Evolutionary conservation across 2,329 filamentous ascomycete species (phyloP), one percentile per base, ranked within the genome.

Genomic region (Diaporthe eres): DNA sequence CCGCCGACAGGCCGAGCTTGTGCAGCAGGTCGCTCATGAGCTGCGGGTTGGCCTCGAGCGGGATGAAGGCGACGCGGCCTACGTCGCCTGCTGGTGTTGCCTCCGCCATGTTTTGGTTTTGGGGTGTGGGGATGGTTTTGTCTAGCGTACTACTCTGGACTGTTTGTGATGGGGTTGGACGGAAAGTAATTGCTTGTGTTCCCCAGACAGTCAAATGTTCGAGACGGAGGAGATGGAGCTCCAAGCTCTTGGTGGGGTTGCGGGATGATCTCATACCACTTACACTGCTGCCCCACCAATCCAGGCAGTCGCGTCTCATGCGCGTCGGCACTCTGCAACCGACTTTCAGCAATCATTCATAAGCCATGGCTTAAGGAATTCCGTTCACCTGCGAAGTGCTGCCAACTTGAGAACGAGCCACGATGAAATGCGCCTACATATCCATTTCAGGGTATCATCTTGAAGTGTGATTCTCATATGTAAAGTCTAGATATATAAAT

Each of bases 11-110:
- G 78, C 96, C 96, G 37, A 98, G 94, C 79, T 92, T 92, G 86
- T 94, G 94, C 67, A 97, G 90, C 49, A 98, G 92, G 58, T 89
- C 86, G 72, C 92, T 96, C 92, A 98, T 97, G 44, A 98, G 92
- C 85, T 95, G 92, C 0, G 97, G 96, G 87, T 98, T 98, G 80
- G 91, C 91, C 81, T 93, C 91, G 82, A 91, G 89, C 31, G 89
- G 89, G 79, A 92, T 87, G 85, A 92, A 92, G 81, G 89, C 70
- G 61, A 77, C 61, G 44, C 42, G 71, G 55, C 74, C 74, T 2
- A 28, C n/a, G 61, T 72, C 61, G 37, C 86, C 85, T 77, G 88
- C 84, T 72, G 85, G 87, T 4, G 71, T 75, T 44, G 60, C 47
- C 44, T 61, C 71, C 39, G 71, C 58, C 71, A 73, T 73, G 4